Conservation (phyloP, 1,284 basidiomycete genomes). For the Boletus smithii region DNA sequence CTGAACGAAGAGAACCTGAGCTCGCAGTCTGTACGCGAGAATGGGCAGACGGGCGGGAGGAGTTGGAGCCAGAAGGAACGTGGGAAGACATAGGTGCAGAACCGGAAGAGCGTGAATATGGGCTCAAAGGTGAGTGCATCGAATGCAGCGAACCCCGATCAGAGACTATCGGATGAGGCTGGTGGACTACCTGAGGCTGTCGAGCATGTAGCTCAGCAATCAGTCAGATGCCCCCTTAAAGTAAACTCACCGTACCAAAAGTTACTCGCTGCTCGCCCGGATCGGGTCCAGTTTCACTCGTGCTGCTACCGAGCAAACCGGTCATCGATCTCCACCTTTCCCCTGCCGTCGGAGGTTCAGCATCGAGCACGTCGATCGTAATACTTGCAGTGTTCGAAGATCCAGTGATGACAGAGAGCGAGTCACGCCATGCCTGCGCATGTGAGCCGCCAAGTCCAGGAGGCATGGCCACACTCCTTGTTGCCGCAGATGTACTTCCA, state of each 20-base stretch:
- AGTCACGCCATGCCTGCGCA: constrained; percentile 43
- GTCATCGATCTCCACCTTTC: constrained; percentile 56
- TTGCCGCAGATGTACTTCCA: constrained; percentile 24
- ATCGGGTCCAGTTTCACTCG: constrained; percentile 20
- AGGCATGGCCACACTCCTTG: constrained; percentile 38
- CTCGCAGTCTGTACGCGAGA: constrained; percentile 31
- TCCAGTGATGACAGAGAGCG: constrained; percentile 36
- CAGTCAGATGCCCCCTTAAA: constrained; percentile 9
- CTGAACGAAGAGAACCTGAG: constrained; percentile 47
- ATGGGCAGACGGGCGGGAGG: constrained; percentile 47
- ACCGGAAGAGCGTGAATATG: constrained; percentile 42
- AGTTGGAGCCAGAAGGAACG: constrained; percentile 40
- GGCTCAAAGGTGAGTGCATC: constrained; percentile 50
- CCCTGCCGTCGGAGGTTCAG: constrained; percentile 56
- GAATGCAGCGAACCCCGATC: constrained; percentile 62
- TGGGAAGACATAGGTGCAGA: constrained; percentile 49
- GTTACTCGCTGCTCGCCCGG: constrained; percentile 47
- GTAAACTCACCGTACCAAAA: constrained; percentile 53
- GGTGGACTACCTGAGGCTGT: constrained; percentile 44
- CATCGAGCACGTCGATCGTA: constrained; percentile 58
- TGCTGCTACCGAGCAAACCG: constrained; percentile 26
- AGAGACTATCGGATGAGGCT: constrained; percentile 40
- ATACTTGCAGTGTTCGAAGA: constrained; percentile 36
- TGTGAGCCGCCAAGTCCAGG: constrained; percentile 47
- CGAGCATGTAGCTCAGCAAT: constrained; percentile 10